phyloP scores from a whole-genome alignment of 2,329 filamentous ascomycete genomes.

The Neonectria neomacrospora region DNA sequence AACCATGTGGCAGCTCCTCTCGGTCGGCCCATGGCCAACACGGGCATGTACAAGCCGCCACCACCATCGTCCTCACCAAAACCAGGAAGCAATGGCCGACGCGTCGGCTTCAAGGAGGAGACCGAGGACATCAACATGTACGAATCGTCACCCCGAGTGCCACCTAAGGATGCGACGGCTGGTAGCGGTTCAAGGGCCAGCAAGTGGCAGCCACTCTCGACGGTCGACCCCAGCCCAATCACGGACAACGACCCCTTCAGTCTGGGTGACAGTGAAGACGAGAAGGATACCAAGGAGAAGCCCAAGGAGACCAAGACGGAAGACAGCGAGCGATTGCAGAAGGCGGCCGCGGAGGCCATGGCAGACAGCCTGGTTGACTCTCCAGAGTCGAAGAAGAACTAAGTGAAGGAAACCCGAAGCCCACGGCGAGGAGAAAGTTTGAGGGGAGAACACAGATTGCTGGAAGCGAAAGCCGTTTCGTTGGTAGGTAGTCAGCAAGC shows the following conservation, averaged over 20 bases:
- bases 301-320: constrained; percentile 66
- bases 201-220: constrained; percentile 96
- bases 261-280: constrained; percentile 93
- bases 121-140: constrained; percentile 86
- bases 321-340: constrained; percentile 71
- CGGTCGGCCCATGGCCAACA: constrained; percentile 76
- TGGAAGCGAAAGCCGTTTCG: constrained; percentile 16
- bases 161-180: constrained; percentile 61
- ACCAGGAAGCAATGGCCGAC: constrained; percentile 58
- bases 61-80: constrained; percentile 64
- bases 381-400: constrained; percentile 51
- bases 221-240: constrained; percentile 83
- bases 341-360: constrained; percentile 72
- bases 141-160: constrained; percentile 68
- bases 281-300: constrained; percentile 72
- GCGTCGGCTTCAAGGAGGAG: constrained; percentile 68
- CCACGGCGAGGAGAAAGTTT: background rate
- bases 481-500: constrained; percentile 21
- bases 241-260: constrained; percentile 96
- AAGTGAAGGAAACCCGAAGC: constrained; percentile 15
- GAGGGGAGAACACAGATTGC: constrained; percentile 7
- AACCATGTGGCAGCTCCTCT: constrained; percentile 45
- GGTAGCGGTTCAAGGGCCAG: constrained; percentile 73
- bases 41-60: constrained; percentile 80
- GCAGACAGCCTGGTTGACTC: constrained; percentile 63